Base-by-base conservation (phyloP, 2,329 filamentous ascomycete genomes). In the Colletotrichum abscissum region DNA sequence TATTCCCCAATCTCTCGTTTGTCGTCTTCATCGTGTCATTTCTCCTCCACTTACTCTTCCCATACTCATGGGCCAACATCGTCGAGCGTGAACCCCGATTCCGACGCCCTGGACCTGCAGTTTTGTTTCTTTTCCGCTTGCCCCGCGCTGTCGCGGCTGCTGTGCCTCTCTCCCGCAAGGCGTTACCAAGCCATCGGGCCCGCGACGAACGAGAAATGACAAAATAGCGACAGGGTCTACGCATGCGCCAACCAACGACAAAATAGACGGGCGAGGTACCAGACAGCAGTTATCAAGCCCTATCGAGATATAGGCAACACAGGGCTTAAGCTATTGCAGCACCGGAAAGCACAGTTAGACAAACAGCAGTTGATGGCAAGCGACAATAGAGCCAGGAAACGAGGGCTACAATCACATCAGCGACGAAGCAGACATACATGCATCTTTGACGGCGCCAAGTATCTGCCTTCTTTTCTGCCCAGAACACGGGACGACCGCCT, bases 181-280 rank as follows among this genome's bases (percentile, higher is more conserved):
- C 58, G 54, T 33, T 70, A 70, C 67, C 70, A 62, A 57, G 33
- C 60, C 42, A 60, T 30, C 70, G 70, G 70, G 60, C 62, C 70
- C 33, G 33, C 70, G 22, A 62, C 49, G 28, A 73, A 56, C 38
- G 59, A 64, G 54, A 60, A 62, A 19, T 65, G 67, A 66, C 70
- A 54, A 7, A 57, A 70, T 22, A 28, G 38, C 19, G n/a, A 26
- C 26, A 24, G 46, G 67, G 22, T 28, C 5, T 14, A n/a, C 19
- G 19, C 38, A 64, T 38, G 16, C 35, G 12, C 46, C 49, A 26
- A n/a, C 38, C n/a, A 54, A n/a, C 26, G 33, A 55, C 62, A 22
- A 22, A 11, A 5, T 5, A 11, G 28, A 26, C 38, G 24, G 49
- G 22, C 4, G 22, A 26, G 14, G 9, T 12, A 11, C 5, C 52